A percentile compares a stretch with the other conserved stretches of the same genome.
These are phyloP conservation scores for Silene vulgaris DNA, from an alignment of 179 eudicot species.

Conservation along the genomic window DNA sequence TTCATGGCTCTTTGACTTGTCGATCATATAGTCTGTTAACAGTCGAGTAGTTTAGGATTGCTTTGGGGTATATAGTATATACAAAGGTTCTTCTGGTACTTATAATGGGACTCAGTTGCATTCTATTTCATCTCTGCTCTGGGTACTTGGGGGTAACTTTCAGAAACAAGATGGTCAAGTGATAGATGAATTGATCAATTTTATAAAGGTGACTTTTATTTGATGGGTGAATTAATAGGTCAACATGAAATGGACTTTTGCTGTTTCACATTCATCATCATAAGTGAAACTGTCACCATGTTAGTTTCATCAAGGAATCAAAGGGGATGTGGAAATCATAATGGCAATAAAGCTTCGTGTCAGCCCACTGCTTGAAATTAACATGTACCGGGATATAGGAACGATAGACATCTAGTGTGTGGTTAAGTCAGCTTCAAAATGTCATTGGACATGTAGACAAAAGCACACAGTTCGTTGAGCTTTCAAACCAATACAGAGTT, in stretches of 20 bases:
- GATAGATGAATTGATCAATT: neutral
- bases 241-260: neutral
- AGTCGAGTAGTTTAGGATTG: too few relatives aligned
- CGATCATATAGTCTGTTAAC: neutral
- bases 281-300: neutral
- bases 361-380: too few relatives aligned
- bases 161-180: neutral
- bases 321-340: too few relatives aligned
- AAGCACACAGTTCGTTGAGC: too few relatives aligned
- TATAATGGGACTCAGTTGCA: neutral
- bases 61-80: neutral
- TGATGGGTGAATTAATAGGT: neutral
- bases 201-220: neutral
- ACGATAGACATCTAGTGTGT: too few relatives aligned
- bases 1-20: neutral
- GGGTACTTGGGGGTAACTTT: neutral
- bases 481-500: too few relatives aligned
- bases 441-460: too few relatives aligned
- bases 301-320: too few relatives aligned
- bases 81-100: neutral
- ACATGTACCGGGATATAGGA: too few relatives aligned
- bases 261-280: neutral
- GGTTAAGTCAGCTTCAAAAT: too few relatives aligned
- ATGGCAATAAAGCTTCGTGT: too few relatives aligned
- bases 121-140: neutral